Conservation (phyloP, 345 rosid species). For the Hirschfeldia incana region DNA sequence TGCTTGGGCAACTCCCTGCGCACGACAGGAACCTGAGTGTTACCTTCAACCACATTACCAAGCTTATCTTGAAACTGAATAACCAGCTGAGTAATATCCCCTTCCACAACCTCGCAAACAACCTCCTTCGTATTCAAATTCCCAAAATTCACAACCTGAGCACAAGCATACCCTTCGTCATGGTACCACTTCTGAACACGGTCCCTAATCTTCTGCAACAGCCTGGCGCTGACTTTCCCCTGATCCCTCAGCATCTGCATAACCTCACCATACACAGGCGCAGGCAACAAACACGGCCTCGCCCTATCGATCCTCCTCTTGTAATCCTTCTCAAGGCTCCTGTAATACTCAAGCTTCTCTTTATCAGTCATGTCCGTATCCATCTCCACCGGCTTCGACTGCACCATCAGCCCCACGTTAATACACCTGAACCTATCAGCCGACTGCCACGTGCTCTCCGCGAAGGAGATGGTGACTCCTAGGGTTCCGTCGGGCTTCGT, state of each 20-base stretch:
- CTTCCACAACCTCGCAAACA: constrained; percentile 98
- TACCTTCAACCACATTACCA: constrained; percentile 94
- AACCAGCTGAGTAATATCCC: constrained; percentile 80
- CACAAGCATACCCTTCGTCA: constrained; percentile 97
- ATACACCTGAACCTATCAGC: constrained; percentile 88
- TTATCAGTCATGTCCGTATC: constrained; percentile 95
- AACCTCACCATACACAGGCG: constrained; percentile 62
- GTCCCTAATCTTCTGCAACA: constrained; percentile 93
- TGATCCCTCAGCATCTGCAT: constrained; percentile 71
- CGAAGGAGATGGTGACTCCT: constrained; percentile 62
- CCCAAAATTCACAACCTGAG: constrained; percentile 96
- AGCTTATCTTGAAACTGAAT: constrained; percentile 94
- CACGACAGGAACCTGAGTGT: constrained; percentile 76
- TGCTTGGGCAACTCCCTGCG: constrained; percentile 84
- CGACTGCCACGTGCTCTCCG: constrained; percentile 91
- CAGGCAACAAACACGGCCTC: constrained; percentile 76
- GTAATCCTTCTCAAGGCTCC: constrained; percentile 87
- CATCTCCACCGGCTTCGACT: constrained; percentile 85
- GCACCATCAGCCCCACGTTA: constrained; percentile 84
- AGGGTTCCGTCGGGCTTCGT: constrained; percentile 84
- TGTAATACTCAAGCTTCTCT: constrained; percentile 86
- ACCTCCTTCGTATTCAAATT: constrained; percentile 93
- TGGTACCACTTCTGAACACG: constrained; percentile 97
- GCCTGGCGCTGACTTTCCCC: constrained; percentile 87
- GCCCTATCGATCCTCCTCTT: constrained; percentile 83